Evolutionary conservation across 1,284 basidiomycete genomes (phyloP).

Genomic region (Ustilago loliicola): DNA sequence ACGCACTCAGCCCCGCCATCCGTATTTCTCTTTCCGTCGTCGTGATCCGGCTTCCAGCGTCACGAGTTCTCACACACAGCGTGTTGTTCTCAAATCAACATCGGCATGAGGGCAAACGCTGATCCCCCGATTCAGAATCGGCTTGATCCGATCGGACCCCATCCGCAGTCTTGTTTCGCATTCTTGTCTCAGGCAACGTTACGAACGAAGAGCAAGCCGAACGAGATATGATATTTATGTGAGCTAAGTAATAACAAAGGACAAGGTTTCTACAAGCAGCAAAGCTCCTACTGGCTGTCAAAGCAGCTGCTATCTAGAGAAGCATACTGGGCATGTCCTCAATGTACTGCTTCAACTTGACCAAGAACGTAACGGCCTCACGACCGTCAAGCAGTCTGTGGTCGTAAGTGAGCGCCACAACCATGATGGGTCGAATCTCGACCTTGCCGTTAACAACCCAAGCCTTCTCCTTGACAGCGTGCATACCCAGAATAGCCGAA

Average conservation of each 20-base stretch:
- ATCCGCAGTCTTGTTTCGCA: not conserved
- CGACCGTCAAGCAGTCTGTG: constrained; percentile 95
- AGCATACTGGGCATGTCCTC: constrained; percentile 69
- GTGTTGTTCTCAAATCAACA: too few species aligned
- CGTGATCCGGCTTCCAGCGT: not conserved
- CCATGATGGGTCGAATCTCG: constrained; percentile 96
- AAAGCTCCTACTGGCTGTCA: not conserved
- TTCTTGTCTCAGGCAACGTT: not conserved
- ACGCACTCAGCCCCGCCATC: constrained; percentile 5
- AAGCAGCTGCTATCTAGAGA: constrained; percentile 33
- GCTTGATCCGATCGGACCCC: not conserved
- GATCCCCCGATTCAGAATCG: not conserved
- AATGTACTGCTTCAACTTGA: constrained; percentile 74
- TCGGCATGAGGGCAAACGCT: not conserved
- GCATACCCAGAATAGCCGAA: constrained; percentile 94
- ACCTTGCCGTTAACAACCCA: constrained; percentile 79
- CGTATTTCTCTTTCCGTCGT: not conserved
- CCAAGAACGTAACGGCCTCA: constrained; percentile 97
- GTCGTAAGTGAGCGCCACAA: constrained; percentile 87
- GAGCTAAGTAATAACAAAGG: not conserved
- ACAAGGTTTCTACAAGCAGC: not conserved
- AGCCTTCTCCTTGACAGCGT: constrained; percentile 92
- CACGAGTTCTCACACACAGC: not conserved
- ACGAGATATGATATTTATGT: constrained; percentile 9
- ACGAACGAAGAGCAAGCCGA: not conserved